These are phyloP conservation scores for Saccharum officinarum DNA, from an alignment of 176 grass and related monocot genomes.

Conservation along the genomic window DNA sequence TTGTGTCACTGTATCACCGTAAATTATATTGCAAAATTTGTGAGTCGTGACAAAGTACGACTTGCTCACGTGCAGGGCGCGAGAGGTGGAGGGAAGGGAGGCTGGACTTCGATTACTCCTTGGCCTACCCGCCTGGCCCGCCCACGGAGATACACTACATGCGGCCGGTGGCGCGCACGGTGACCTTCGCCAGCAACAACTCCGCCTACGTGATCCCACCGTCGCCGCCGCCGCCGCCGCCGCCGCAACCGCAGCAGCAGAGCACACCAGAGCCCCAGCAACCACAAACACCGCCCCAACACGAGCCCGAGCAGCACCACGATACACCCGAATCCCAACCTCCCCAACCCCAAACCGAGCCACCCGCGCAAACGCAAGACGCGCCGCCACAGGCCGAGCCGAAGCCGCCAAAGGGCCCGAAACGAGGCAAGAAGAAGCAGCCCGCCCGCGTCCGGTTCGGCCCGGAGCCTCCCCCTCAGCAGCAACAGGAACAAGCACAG, in stretches of 20 bases:
- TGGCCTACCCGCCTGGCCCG: constrained; percentile 42
- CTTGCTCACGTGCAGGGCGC: constrained; percentile 45
- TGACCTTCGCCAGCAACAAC: constrained; percentile 56
- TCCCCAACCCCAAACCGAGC: not conserved
- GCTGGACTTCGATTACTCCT: constrained; percentile 22
- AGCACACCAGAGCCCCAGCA: constrained; percentile 15
- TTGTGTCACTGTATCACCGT: no score
- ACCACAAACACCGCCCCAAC: not conserved
- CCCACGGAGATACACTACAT: constrained; percentile 42
- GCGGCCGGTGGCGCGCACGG: constrained; percentile 49
- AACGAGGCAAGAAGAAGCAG: constrained; percentile 48
- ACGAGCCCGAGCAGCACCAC: not conserved
- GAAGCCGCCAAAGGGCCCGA: constrained; percentile 40
- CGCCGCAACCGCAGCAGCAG: not conserved
- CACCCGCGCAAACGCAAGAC: not conserved
- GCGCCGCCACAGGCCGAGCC: constrained; percentile 10
- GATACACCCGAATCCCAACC: constrained; percentile 3
- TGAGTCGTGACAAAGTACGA: not conserved
- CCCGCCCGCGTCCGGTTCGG: constrained; percentile 46
- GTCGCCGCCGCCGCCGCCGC: not conserved
- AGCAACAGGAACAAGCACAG: not conserved
- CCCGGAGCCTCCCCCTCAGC: constrained; percentile 24
- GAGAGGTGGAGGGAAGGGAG: constrained; percentile 37
- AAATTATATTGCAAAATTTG: not conserved
- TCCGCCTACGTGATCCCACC: constrained; percentile 57